Base-by-base conservation (phyloP, 1,284 basidiomycete species). In the Trichosporon sp. region DNA sequence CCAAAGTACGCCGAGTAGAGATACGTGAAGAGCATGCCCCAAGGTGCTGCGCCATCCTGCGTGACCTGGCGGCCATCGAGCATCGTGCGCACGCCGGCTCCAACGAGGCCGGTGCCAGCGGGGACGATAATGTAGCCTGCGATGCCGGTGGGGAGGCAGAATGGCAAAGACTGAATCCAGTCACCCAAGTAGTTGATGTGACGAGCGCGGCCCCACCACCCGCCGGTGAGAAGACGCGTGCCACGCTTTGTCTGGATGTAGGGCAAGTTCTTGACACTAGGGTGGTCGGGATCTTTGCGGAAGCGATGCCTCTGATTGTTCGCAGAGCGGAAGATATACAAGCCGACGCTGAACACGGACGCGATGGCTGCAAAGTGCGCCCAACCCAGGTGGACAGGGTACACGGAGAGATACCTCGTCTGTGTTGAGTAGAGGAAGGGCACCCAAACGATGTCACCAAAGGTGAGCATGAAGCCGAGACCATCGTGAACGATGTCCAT, bases 121-220 rank as follows among this genome's bases (percentile, higher is more conserved):
- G 56, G 56, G 0, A 52, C 19, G 25, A 62, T 62, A 1, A 31
- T 25, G 33, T 62, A 62, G 1, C 61, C 61, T 2, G 61, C 61
- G 4, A 62, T 0, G 5, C 40, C 61, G 1, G 60, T 61, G 9
- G 60, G 60, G 8, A 61, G 54, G 19, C 60, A 61, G 32, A 61
- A 61, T 2, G 60, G 60, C 9, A 61, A 37, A 3, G 60, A 56
- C 36, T 61, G 60, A n/a, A 61, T 40, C 60, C 60, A 61, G 54
- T 61, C 60, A 13, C 60, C 60, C n/a, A 61, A 56, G 36, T 61
- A 61, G 60, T 61, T 61, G 60, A 61, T 61, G 37, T 57, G 60
- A 8, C 60, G 52, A n/a, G 60, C 23, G 2, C 32, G 34, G 13
- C 60, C 60, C 60, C 60, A 61, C 60, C 60, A 61, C 3, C 60